These are phyloP conservation scores for Suillus subluteus DNA, from an alignment of 768 basidiomycete species.

Conservation along the genomic window DNA sequence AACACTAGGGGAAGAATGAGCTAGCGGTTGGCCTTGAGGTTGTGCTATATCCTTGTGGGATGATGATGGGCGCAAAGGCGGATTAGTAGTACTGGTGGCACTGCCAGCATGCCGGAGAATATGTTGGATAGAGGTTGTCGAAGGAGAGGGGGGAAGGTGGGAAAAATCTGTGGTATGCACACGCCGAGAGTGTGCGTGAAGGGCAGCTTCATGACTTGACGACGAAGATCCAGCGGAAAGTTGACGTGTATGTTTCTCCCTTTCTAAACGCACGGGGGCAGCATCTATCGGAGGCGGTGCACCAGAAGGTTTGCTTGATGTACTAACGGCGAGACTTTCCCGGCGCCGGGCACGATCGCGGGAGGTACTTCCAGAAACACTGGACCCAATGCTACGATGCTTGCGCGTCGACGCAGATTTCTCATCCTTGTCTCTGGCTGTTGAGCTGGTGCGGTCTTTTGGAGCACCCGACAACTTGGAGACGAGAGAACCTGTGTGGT, in stretches of 20 bases:
- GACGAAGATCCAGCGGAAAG: slow-evolving; percentile 70
- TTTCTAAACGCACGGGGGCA: slow-evolving; percentile 29
- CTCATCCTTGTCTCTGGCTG: slow-evolving; percentile 55
- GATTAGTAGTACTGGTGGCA: slow-evolving; percentile 40
- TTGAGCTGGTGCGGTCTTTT: slow-evolving; percentile 30
- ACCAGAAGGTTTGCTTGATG: slow-evolving; percentile 38
- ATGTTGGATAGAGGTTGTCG: slow-evolving; percentile 87
- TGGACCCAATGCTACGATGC: slow-evolving; percentile 73
- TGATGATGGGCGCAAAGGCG: slow-evolving; percentile 37
- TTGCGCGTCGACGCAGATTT: slow-evolving; percentile 54
- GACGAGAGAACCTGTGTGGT: slow-evolving; percentile 63
- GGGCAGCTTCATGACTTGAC: slow-evolving; percentile 52
- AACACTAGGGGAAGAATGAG: slow-evolving; percentile 62
- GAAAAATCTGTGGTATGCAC: slow-evolving; percentile 80
- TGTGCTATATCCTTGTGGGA: slow-evolving; percentile 41
- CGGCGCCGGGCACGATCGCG: slow-evolving; percentile 50
- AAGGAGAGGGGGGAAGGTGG: slow-evolving; percentile 88
- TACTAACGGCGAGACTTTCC: slow-evolving; percentile 47
- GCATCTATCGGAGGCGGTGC: slow-evolving; percentile 20
- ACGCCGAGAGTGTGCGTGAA: slow-evolving; percentile 55
- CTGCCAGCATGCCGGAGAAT: slow-evolving; percentile 64
- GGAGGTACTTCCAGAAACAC: slow-evolving; percentile 41
- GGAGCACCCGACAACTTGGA: slow-evolving; percentile 48
- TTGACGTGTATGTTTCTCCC: slow-evolving; percentile 60
- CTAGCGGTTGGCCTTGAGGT: slow-evolving; percentile 39